Evolutionary conservation across 441 rosid species (phyloP).

Genomic region (Erysimum cheiri): DNA sequence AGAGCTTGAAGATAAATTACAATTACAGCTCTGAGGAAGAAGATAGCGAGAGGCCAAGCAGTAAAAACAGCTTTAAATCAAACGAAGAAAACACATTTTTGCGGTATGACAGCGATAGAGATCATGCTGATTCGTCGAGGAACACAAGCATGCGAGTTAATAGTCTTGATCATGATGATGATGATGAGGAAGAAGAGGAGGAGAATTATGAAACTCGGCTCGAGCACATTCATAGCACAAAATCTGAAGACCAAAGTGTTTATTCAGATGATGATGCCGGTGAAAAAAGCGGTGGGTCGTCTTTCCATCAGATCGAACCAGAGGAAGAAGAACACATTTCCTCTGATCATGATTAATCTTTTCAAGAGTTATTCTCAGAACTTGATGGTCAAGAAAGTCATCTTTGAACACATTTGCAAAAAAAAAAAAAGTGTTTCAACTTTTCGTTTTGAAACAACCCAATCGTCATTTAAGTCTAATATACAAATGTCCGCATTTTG

Average conservation of each 20-base stretch:
- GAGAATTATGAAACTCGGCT: slow-evolving; percentile 26
- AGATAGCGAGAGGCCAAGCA: slow-evolving; percentile 41
- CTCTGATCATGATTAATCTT: slow-evolving; percentile 35
- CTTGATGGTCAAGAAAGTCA: slow-evolving; percentile 28
- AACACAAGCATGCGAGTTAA: slow-evolving; percentile 30
- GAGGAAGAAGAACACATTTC: slow-evolving; percentile 35
- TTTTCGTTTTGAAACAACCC: slow-evolving; percentile 27
- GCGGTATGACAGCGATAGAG: slow-evolving; percentile 24
- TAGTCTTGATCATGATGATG: slow-evolving; percentile 14
- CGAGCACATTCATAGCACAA: slow-evolving; percentile 37
- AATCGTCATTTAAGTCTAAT: slow-evolving; percentile 30
- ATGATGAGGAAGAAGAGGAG: slow-evolving; percentile 2
- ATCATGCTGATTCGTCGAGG: slow-evolving; percentile 18
- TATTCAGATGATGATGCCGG: slow-evolving; percentile 36
- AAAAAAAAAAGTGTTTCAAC: slow-evolving; percentile 9
- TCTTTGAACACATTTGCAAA: slow-evolving; percentile 7
- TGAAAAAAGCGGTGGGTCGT: slow-evolving; percentile 21
- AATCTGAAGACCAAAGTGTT: slow-evolving; percentile 38
- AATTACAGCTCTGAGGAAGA: slow-evolving; percentile 41
- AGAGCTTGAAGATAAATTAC: slow-evolving; percentile 38
- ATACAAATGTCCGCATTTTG: slow-evolving; percentile 36
- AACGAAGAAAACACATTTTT: slow-evolving; percentile 31
- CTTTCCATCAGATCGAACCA: slow-evolving; percentile 18
- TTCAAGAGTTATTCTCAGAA: slow-evolving; percentile 15
- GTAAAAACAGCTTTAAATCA: slow-evolving; percentile 42